phyloP scores from a whole-genome alignment of 2,329 filamentous ascomycete genomes.

The Claviceps citrina region DNA sequence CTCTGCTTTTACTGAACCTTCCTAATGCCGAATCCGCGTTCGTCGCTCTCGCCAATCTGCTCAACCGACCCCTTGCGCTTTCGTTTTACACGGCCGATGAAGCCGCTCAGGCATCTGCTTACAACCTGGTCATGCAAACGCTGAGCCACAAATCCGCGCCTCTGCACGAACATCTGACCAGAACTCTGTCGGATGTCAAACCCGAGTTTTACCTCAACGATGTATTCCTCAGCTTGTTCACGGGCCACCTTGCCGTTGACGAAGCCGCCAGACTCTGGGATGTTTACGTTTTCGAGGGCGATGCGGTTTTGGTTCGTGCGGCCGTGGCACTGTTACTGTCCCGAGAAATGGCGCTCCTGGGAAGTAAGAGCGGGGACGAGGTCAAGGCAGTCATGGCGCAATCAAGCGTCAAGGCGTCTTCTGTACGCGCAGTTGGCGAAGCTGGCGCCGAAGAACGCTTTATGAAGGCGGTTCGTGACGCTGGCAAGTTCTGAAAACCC shows the following conservation, averaged over 20 bases:
- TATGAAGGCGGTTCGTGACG: slow-evolving; percentile 21
- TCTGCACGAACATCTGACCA: slow-evolving; percentile 49
- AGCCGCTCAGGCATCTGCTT: slow-evolving; percentile 52
- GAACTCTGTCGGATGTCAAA: slow-evolving; percentile 27
- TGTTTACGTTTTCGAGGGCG: slow-evolving; percentile 69
- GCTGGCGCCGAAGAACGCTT: slow-evolving; percentile 33
- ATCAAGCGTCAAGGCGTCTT: slow-evolving; percentile 15
- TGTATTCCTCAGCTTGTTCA: slow-evolving; percentile 51
- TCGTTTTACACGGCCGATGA: slow-evolving; percentile 59
- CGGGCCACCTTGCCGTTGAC: slow-evolving; percentile 47
- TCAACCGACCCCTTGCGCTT: slow-evolving; percentile 60
- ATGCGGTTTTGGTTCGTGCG: slow-evolving; percentile 53
- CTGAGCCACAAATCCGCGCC: slow-evolving; percentile 47
- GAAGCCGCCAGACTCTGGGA: slow-evolving; percentile 64
- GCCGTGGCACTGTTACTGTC: slow-evolving; percentile 50
- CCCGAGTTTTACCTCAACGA: slow-evolving; percentile 40
- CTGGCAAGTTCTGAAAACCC: slow-evolving; percentile 16
- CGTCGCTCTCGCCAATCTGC: slow-evolving; percentile 56
- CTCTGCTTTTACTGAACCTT: slow-evolving; percentile 57
- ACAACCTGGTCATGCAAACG: slow-evolving; percentile 52
- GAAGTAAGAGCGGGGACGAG: slow-evolving; percentile 28
- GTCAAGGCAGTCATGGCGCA: slow-evolving; percentile 24
- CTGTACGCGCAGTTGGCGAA: slow-evolving; percentile 23
- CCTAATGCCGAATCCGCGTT: slow-evolving; percentile 49
- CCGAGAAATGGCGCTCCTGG: slow-evolving; percentile 36